These are phyloP conservation scores for Lathyrus sativus DNA, from an alignment of 306 rosid species.

Conservation along the genomic window DNA sequence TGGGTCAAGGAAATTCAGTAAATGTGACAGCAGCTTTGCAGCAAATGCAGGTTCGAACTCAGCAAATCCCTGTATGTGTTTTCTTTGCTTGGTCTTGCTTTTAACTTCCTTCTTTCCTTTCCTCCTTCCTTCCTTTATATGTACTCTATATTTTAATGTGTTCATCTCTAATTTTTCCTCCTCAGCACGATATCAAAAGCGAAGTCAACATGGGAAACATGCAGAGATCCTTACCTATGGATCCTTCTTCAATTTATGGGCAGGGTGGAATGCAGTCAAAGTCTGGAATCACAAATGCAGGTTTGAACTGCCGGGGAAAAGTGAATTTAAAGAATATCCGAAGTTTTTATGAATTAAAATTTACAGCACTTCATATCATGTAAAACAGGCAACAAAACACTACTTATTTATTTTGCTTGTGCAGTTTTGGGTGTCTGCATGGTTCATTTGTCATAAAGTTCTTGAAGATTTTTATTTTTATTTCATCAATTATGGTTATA, in stretches of 20 bases:
- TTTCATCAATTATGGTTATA: conserved; percentile 4
- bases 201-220: conserved; percentile 70
- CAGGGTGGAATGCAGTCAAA: conserved; percentile 83
- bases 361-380: conserved; percentile 23
- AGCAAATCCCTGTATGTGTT: conserved; percentile 62
- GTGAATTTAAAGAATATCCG: conserved; percentile 11
- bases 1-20: conserved; percentile 82
- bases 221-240: conserved; percentile 85
- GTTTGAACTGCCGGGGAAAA: conserved; percentile 40
- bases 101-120: conserved; percentile 6
- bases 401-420: conserved; percentile 35
- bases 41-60: conserved; percentile 84
- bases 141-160: conserved; percentile 17
- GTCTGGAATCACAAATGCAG: conserved; percentile 80
- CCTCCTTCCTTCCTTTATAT: conserved; percentile 24
- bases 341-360: conserved; percentile 13
- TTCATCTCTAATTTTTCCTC: conserved; percentile 26
- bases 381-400: conserved; percentile 24
- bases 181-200: conserved; percentile 65
- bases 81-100: conserved; percentile 22
- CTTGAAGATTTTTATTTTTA: conserved; percentile 12
- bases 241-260: conserved; percentile 79
- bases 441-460: conserved; percentile 15
- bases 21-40: conserved; percentile 84
- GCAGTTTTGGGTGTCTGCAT: conserved; percentile 15